Base-by-base conservation (phyloP, 2,329 filamentous ascomycete species). In the Phialophora macrospora region DNA sequence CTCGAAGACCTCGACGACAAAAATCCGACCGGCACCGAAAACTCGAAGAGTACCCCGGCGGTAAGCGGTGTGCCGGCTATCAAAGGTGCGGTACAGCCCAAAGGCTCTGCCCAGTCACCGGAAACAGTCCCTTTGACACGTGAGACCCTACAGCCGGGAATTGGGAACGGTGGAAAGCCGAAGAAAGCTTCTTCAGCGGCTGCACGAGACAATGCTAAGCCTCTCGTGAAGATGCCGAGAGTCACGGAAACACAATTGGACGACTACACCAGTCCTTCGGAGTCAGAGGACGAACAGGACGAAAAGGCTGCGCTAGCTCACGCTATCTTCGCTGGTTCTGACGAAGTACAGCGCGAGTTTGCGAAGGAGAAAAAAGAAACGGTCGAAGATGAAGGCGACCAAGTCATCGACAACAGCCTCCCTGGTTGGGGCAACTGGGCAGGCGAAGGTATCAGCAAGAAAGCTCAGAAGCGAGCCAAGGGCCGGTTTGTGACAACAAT, bases 341-440 rank as follows among this genome's bases (percentile, higher is more conserved):
- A 70, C 49, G 69, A 72, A 26, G 91, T 96, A 1, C 87, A 90
- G 8, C 86, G 86, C 54, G 88, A 93, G 46, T 99, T 98, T 75
- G 86, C 87, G 64, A 84, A 84, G 44, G 93, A 98, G 75, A 98
- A 98, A 80, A 84, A 83, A 17, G 86, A 87, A 57, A 82, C 86
- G 1, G 86, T 87, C 20, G 84, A 86, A 32, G 90, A 91, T 20
- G 93, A 97, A 77, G 92, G 90, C 71, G 91, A 96, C 74, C 90
- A 95, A 78, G 81, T 92, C 63, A 80, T 93, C 32, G 92, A 94
- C 75, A 90, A 90, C 70, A 90, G 91, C n/a, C 84, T 99, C 5
- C 93, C 93, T 0, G 95, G 95, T 54, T 99, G 95, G 95, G 95
- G 95, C 70, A 88, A 84, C 73, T 97, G 95, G 95, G 86, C 90